Conservation (phyloP, 2,329 filamentous ascomycete species). For the Colletotrichum sp. region DNA sequence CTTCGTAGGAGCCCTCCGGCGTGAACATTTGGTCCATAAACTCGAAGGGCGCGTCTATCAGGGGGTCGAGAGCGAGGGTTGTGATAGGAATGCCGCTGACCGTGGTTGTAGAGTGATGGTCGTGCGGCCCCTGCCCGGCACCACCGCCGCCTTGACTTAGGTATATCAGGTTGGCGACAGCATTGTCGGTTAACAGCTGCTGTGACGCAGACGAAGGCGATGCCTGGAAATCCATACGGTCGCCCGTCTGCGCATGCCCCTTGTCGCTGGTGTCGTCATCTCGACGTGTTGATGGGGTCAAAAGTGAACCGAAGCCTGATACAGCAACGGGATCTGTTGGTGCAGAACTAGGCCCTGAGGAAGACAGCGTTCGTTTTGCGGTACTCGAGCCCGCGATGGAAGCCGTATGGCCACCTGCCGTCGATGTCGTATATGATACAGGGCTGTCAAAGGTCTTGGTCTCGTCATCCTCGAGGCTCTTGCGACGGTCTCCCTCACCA, state of each 20-base stretch:
- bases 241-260: background rate
- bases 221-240: background rate
- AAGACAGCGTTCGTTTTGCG: background rate
- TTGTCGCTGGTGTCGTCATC: background rate
- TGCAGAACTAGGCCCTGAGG: background rate
- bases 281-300: background rate
- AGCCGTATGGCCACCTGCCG: background rate
- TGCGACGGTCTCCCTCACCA: background rate
- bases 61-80: conserved; percentile 6
- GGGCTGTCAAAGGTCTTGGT: conserved; percentile 1
- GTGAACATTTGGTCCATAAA: conserved; percentile 32
- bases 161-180: conserved; percentile 39
- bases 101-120: background rate
- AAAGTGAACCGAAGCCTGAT: background rate
- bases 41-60: conserved; percentile 17
- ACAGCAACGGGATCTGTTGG: background rate
- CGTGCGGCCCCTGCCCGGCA: background rate
- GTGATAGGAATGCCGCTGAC: background rate
- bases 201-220: conserved; percentile 31
- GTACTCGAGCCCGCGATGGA: background rate
- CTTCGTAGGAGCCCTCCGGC: conserved; percentile 35
- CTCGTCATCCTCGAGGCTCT: background rate
- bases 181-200: conserved; percentile 32
- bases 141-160: conserved; percentile 35
- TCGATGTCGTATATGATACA: conserved; percentile 10